phyloP scores from a whole-genome alignment of 768 basidiomycete genomes.

The Tricholoma sp. region DNA sequence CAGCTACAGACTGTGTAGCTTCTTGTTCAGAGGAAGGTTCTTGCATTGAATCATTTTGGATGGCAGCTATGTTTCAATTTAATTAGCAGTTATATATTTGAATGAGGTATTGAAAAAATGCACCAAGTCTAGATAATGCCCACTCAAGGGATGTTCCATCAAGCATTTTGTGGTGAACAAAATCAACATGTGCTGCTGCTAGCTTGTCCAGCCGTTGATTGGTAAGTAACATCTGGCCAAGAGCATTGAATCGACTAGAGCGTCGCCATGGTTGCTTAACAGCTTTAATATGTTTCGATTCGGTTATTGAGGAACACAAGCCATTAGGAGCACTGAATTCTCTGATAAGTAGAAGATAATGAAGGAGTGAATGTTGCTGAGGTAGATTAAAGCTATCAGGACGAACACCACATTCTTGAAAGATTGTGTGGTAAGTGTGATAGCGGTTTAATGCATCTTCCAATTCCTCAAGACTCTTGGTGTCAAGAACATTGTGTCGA shows the following conservation, averaged over 20 bases:
- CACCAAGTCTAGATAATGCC: not conserved
- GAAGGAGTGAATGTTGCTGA: slow-evolving; percentile 19
- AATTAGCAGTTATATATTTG: not conserved
- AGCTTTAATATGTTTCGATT: not conserved
- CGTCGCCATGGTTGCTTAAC: not conserved
- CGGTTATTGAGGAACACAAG: not conserved
- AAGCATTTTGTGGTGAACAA: not conserved
- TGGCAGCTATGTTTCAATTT: not conserved
- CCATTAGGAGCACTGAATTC: slow-evolving; percentile 13
- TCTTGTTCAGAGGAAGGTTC: not conserved
- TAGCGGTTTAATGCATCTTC: slow-evolving; percentile 16
- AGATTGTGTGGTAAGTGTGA: slow-evolving; percentile 20
- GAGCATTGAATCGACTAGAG: not conserved
- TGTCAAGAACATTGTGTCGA: slow-evolving; percentile 8
- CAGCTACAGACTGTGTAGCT: too few species aligned
- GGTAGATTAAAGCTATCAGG: slow-evolving; percentile 6
- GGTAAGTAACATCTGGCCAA: slow-evolving; percentile 1
- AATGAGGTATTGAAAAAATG: not conserved
- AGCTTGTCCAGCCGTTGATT: not conserved
- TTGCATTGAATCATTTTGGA: not conserved
- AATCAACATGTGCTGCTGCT: not conserved
- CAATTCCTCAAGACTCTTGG: slow-evolving; percentile 14
- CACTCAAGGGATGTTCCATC: not conserved
- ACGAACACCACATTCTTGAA: slow-evolving; percentile 9
- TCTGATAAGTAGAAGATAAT: slow-evolving; percentile 15